Evolutionary conservation across 805 yeast species (phyloP).

Genomic region (Cyberlindnera xylosilytica): DNA sequence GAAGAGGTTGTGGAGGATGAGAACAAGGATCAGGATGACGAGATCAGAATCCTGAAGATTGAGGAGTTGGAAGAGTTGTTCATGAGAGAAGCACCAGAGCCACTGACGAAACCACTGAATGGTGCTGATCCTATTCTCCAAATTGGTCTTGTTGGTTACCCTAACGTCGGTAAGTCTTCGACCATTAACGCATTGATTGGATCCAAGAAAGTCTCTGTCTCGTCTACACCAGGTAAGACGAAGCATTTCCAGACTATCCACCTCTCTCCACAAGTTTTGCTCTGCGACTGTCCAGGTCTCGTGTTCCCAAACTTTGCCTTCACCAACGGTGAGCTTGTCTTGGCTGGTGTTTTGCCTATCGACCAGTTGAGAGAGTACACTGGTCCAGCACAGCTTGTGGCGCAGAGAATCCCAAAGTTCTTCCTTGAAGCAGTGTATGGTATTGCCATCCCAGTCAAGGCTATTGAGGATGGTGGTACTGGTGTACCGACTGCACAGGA

Average conservation of each 20-base stretch:
- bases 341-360: constrained; percentile 98
- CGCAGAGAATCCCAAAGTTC: constrained; percentile 84
- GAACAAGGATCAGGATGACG: constrained; percentile 36
- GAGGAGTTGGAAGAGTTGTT: constrained; percentile 84
- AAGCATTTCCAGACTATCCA: constrained; percentile 97
- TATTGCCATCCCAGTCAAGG: constrained; percentile 75
- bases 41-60: constrained; percentile 70
- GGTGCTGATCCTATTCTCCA: constrained; percentile 67
- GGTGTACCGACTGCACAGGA: constrained; percentile 91
- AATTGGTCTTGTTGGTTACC: constrained; percentile 96
- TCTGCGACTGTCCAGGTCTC: constrained; percentile 98
- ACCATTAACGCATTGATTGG: constrained; percentile 96
- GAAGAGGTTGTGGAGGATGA: constrained; percentile 28
- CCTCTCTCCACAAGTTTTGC: constrained; percentile 73
- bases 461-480: constrained; percentile 82
- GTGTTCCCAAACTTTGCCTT: constrained; percentile 98
- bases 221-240: constrained; percentile 98
- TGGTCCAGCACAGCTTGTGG: constrained; percentile 82
- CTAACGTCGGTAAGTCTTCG: constrained; percentile 96
- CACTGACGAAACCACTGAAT: constrained; percentile 49
- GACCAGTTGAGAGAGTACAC: constrained; percentile 93
- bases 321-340: constrained; percentile 93
- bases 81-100: constrained; percentile 72
- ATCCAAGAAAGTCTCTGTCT: constrained; percentile 95
- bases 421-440: constrained; percentile 91